These are phyloP conservation scores for Brasilioporus rufonigricans DNA, from an alignment of 768 basidiomycete species.

Conservation along the genomic window DNA sequence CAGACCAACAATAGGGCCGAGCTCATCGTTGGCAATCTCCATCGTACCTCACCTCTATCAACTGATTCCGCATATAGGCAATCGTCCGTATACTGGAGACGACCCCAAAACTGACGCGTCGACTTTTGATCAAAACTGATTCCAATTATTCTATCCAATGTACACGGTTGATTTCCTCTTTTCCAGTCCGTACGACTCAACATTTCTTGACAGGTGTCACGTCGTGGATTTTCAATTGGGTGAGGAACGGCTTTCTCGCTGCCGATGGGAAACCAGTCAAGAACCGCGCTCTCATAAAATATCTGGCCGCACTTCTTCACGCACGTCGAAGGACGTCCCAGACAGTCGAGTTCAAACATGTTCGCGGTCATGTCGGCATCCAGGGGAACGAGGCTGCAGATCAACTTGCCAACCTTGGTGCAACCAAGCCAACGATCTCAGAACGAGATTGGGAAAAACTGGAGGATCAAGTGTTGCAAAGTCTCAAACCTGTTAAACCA, in stretches of 20 bases:
- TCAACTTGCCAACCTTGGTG: conserved; percentile 60
- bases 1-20: conserved; percentile 92
- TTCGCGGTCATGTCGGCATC: conserved; percentile 76
- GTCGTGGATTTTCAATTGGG: conserved; percentile 71
- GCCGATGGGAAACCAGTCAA: conserved; percentile 57
- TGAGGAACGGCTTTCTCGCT: conserved; percentile 47
- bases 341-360: conserved; percentile 61
- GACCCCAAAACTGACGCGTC: conserved; percentile 50
- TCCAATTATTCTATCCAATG: conserved; percentile 83
- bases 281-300: conserved; percentile 70
- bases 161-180: conserved; percentile 28
- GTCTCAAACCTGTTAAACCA: conserved; percentile 9
- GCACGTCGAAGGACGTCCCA: conserved; percentile 51
- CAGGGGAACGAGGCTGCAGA: conserved; percentile 90
- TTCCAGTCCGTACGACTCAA: conserved; percentile 4
- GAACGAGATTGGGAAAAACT: conserved; percentile 61
- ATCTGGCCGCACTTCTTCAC: conserved; percentile 61
- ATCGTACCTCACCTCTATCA: neutral
- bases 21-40: conserved; percentile 58
- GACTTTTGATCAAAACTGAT: conserved; percentile 79
- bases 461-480: conserved; percentile 12
- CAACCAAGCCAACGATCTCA: conserved; percentile 32
- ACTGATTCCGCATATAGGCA: conserved; percentile 56
- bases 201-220: conserved; percentile 54
- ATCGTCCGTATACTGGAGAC: conserved; percentile 81